Evolutionary conservation across 768 basidiomycete genomes (phyloP).

Genomic region (Kwoniella mangroviensis): DNA sequence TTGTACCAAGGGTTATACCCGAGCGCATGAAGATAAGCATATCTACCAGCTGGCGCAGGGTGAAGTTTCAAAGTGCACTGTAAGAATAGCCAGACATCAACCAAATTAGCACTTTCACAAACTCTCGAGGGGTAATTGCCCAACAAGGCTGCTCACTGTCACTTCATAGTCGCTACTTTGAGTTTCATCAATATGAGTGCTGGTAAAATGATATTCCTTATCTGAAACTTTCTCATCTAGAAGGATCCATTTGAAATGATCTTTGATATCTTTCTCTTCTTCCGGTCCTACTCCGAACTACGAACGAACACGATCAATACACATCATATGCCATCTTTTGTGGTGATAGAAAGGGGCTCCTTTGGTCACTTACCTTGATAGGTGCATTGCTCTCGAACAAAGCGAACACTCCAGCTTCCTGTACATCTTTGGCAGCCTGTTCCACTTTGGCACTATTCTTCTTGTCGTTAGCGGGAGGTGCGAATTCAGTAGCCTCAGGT

Average conservation of each 20-base stretch:
- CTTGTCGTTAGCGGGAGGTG: neutral
- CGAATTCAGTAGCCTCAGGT: neutral
- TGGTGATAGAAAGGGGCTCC: too few species aligned
- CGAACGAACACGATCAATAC: too few species aligned
- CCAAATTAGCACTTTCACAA: too few species aligned
- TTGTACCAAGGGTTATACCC: neutral
- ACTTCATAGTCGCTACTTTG: neutral
- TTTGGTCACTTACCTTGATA: neutral
- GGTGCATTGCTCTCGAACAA: neutral
- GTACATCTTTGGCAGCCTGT: neutral
- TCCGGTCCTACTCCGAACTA: neutral
- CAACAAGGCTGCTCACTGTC: neutral
- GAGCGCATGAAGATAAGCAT: neutral
- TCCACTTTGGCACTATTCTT: neutral
- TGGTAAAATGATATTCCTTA: neutral
- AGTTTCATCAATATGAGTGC: neutral
- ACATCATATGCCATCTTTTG: too few species aligned
- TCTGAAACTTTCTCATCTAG: neutral
- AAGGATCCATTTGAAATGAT: neutral
- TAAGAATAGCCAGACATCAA: neutral
- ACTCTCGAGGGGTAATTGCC: too few species aligned
- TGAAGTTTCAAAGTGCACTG: neutral
- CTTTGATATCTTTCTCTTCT: neutral
- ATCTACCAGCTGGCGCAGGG: neutral
- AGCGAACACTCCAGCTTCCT: neutral